phyloP scores from a whole-genome alignment of 1,284 basidiomycete genomes.

The Taiwanofungus camphoratus region DNA sequence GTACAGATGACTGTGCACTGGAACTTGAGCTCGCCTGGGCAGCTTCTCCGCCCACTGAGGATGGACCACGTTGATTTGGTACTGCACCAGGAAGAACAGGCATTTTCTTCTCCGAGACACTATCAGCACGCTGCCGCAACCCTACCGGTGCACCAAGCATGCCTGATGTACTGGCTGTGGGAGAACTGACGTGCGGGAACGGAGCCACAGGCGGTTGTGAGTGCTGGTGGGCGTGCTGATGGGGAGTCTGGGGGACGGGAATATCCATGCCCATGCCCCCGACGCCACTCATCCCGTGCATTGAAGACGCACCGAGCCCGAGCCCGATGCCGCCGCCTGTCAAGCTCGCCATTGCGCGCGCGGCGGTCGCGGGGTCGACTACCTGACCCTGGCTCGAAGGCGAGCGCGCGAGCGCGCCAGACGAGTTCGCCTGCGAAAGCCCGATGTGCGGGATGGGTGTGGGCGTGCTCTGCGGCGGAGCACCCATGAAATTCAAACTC shows the following conservation, averaged over 20 bases:
- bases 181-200: constrained; percentile 11
- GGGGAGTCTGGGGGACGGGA: constrained; percentile 15
- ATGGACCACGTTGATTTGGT: neutral
- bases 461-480: neutral
- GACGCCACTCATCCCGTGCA: neutral
- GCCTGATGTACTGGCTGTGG: constrained; percentile 3
- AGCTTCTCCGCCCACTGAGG: neutral
- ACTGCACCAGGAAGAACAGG: constrained; percentile 5
- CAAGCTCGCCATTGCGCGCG: constrained; percentile 4
- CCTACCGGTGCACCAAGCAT: neutral
- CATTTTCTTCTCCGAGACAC: neutral
- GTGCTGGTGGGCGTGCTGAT: constrained; percentile 15
- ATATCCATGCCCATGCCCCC: constrained; percentile 2
- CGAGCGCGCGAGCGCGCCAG: neutral
- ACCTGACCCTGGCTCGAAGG: neutral
- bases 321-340: neutral
- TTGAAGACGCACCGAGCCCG: constrained; percentile 8
- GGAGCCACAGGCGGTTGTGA: constrained; percentile 22
- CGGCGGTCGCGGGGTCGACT: neutral
- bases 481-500: neutral
- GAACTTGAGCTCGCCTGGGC: neutral
- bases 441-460: neutral
- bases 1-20: constrained; percentile 7
- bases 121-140: neutral
- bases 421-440: neutral